These are phyloP conservation scores for Nigrospora oryzae DNA, from an alignment of 2,329 filamentous ascomycete genomes.

Conservation along the genomic window DNA sequence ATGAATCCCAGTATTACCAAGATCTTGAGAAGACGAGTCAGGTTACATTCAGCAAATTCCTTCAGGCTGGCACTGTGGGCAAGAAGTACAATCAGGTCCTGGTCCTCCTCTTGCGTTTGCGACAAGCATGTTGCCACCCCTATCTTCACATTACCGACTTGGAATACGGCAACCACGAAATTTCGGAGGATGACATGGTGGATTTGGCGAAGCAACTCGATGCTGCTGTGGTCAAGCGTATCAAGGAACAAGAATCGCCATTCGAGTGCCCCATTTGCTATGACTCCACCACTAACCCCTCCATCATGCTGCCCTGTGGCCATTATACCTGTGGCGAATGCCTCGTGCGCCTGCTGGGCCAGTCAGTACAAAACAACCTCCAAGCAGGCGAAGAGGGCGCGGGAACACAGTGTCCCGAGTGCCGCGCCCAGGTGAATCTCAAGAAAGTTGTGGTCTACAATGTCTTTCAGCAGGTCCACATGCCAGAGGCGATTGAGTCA, in stretches of 20 bases:
- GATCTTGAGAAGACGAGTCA: conserved; percentile 36
- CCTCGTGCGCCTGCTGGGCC: conserved; percentile 60
- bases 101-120: conserved; percentile 69
- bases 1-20: conserved; percentile 57
- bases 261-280: conserved; percentile 82
- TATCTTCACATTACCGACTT: conserved; percentile 49
- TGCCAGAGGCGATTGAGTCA: conserved; percentile 37
- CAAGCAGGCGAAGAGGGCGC: conserved; percentile 50
- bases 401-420: conserved; percentile 64
- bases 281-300: conserved; percentile 65
- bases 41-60: conserved; percentile 17
- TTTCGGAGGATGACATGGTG: conserved; percentile 31
- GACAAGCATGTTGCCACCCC: conserved; percentile 74
- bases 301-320: conserved; percentile 75
- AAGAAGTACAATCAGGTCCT: conserved; percentile 74
- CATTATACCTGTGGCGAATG: conserved; percentile 75
- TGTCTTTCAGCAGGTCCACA: conserved; percentile 66
- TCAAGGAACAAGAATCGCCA: conserved; percentile 42
- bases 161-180: conserved; percentile 31
- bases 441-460: conserved; percentile 65
- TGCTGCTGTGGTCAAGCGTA: conserved; percentile 53
- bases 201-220: conserved; percentile 47
- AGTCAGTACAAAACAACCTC: conserved; percentile 41
- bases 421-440: conserved; percentile 58
- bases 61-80: conserved; percentile 35